A percentile compares a stretch with the other conserved stretches of the same genome.
These are phyloP conservation scores for Rubia yunnanensis DNA, from an alignment of 257 asterid species.

Conservation along the genomic window DNA sequence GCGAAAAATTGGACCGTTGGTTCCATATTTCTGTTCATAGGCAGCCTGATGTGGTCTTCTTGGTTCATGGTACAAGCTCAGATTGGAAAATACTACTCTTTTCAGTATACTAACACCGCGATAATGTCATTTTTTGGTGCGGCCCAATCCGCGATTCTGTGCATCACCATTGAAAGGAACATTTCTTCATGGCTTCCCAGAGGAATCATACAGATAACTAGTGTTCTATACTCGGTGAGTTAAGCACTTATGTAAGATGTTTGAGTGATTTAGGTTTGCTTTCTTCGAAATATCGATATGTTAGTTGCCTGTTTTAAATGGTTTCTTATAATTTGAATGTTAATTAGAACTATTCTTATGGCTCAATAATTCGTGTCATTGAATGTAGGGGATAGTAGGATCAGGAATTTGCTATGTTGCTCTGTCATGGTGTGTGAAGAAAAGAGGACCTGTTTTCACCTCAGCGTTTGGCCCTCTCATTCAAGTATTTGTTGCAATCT, in stretches of 20 bases:
- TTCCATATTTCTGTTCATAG: slow-evolving; percentile 41
- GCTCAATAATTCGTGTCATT: neutral
- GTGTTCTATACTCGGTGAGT: slow-evolving; percentile 47
- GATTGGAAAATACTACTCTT: slow-evolving; percentile 48
- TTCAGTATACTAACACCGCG: slow-evolving; percentile 57
- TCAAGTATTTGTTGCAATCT: slow-evolving; percentile 59
- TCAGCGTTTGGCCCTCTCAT: slow-evolving; percentile 71
- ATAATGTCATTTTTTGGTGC: slow-evolving; percentile 61
- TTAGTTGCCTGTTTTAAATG: no score
- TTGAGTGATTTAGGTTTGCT: neutral
- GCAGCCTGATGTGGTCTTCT: slow-evolving; percentile 55
- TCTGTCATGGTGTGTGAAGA: slow-evolving; percentile 71
- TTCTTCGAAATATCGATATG: neutral
- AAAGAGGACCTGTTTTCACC: slow-evolving; percentile 69
- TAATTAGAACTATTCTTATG: no score
- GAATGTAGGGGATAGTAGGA: slow-evolving; percentile 54
- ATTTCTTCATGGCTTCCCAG: slow-evolving; percentile 43
- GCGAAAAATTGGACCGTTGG: slow-evolving; percentile 34
- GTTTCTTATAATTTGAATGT: no score
- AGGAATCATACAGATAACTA: slow-evolving; percentile 42
- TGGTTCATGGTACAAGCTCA: slow-evolving; percentile 67
- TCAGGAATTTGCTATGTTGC: slow-evolving; percentile 58
- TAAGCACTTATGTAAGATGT: neutral
- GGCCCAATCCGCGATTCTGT: slow-evolving; percentile 41
- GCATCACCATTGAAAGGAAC: slow-evolving; percentile 34